Conservation (phyloP, 495 filamentous ascomycete species). For the Trypethelium eluteriae region DNA sequence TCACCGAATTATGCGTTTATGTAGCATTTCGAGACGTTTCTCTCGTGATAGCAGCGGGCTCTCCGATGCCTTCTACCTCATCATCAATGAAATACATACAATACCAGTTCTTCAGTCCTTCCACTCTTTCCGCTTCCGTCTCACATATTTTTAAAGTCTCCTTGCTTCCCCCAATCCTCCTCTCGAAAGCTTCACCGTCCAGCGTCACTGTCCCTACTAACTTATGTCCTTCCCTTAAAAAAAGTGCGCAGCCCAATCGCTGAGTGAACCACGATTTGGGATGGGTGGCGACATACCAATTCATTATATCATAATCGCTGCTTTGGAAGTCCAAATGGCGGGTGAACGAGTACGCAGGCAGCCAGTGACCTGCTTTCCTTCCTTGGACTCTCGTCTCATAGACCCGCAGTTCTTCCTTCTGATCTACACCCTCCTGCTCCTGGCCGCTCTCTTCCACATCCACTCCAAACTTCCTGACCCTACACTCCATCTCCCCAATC, state of each 20-base stretch:
- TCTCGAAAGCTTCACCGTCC: constrained; percentile 47
- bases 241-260: constrained; percentile 49
- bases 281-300: constrained; percentile 45
- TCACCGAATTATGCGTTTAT: no score
- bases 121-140: constrained; percentile 30
- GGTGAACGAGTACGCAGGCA: constrained; percentile 52
- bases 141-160: constrained; percentile 24
- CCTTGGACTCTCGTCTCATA: constrained; percentile 51
- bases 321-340: constrained; percentile 52
- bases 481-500: background rate
- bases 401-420: constrained; percentile 49
- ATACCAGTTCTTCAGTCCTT: constrained; percentile 29
- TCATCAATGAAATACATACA: constrained; percentile 28
- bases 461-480: constrained; percentile 11
- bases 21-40: no score
- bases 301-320: constrained; percentile 60
- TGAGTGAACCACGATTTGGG: constrained; percentile 43
- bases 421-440: constrained; percentile 35
- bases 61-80: constrained; percentile 29
- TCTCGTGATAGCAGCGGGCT: background rate
- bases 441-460: constrained; percentile 29
- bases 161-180: constrained; percentile 47
- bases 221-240: constrained; percentile 38
- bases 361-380: constrained; percentile 40
- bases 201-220: constrained; percentile 57